phyloP scores from a whole-genome alignment of 148 eudicot species.

The Persicaria tinctoria region DNA sequence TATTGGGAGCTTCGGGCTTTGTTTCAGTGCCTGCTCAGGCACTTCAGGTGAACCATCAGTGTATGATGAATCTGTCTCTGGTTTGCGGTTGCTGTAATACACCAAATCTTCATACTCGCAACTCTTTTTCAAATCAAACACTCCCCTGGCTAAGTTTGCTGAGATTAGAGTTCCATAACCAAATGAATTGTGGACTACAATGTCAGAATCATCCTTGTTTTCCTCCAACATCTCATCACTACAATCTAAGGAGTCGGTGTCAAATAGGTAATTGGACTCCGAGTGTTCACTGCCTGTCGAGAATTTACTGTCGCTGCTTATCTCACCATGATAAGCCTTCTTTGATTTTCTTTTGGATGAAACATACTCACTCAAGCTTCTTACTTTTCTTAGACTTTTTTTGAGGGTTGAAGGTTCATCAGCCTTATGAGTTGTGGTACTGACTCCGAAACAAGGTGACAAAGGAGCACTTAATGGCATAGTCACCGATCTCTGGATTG shows the following conservation, averaged over 20 bases:
- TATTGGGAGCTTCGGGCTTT: slow-evolving; percentile 36
- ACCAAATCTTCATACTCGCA: slow-evolving; percentile 47
- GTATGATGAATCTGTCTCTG: slow-evolving; percentile 44
- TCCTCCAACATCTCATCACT: slow-evolving; percentile 44
- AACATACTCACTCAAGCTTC: slow-evolving; percentile 35
- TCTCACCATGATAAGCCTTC: slow-evolving; percentile 40
- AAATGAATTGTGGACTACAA: slow-evolving; percentile 38
- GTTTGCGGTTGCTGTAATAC: slow-evolving; percentile 49
- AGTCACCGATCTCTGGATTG: slow-evolving; percentile 17
- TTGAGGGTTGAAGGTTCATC: slow-evolving; percentile 42
- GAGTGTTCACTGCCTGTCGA: slow-evolving; percentile 41
- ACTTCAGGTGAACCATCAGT: slow-evolving; percentile 18
- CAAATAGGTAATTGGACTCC: slow-evolving; percentile 40
- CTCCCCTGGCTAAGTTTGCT: slow-evolving; percentile 47
- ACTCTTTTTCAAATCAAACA: slow-evolving; percentile 24
- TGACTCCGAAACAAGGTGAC: slow-evolving; percentile 20
- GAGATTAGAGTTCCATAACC: slow-evolving; percentile 52
- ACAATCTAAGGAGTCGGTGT: slow-evolving; percentile 56
- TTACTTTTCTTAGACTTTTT: slow-evolving; percentile 46
- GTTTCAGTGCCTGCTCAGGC: slow-evolving; percentile 24
- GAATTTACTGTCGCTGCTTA: slow-evolving; percentile 29
- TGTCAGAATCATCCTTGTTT: slow-evolving; percentile 26
- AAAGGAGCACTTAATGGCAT: slow-evolving; percentile 15
- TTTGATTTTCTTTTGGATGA: slow-evolving; percentile 32
- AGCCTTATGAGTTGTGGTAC: slow-evolving; percentile 22